These are phyloP conservation scores for Massarina eburnea DNA, from an alignment of 2,329 filamentous ascomycete species.

Conservation along the genomic window DNA sequence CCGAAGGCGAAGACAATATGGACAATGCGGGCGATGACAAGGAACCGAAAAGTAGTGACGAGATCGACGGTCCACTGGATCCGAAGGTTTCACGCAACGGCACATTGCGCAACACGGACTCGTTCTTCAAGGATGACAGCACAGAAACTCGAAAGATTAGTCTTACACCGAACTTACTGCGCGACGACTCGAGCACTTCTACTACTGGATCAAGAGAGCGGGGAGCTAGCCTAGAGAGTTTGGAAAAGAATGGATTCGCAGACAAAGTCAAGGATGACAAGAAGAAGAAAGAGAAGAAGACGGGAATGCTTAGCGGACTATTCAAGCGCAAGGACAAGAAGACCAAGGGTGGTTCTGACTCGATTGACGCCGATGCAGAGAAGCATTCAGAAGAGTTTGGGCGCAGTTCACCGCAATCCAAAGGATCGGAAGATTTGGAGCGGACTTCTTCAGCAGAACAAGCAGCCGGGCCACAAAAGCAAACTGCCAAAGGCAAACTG, in stretches of 20 bases:
- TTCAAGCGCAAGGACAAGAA: conserved; percentile 69
- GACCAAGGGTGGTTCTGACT: conserved; percentile 44
- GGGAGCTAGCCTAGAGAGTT: conserved; percentile 71
- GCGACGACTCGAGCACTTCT: conserved; percentile 67
- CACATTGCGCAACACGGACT: conserved; percentile 87
- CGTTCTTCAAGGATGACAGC: conserved; percentile 95
- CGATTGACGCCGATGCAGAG: conserved; percentile 48
- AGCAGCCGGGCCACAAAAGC: conserved; percentile 26
- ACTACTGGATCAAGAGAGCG: conserved; percentile 48
- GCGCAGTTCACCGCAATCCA: conserved; percentile 37
- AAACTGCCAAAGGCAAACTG: conserved; percentile 42
- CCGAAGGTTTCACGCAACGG: conserved; percentile 70
- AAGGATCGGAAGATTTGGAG: conserved; percentile 34
- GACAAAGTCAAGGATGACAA: conserved; percentile 72
- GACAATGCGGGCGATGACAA: conserved; percentile 46
- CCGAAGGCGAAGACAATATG: conserved; percentile 28
- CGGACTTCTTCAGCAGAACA: conserved; percentile 33
- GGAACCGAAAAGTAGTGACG: conserved; percentile 63
- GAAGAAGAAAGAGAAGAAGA: conserved; percentile 71
- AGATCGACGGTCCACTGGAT: conserved; percentile 56
- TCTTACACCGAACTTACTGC: conserved; percentile 85
- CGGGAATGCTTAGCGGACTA: conserved; percentile 70
- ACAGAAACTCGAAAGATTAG: conserved; percentile 97
- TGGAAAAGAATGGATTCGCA: conserved; percentile 66
- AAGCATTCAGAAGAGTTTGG: conserved; percentile 44